These are phyloP conservation scores for Jacaranda mimosifolia DNA, from an alignment of 257 asterid genomes.

Conservation along the genomic window DNA sequence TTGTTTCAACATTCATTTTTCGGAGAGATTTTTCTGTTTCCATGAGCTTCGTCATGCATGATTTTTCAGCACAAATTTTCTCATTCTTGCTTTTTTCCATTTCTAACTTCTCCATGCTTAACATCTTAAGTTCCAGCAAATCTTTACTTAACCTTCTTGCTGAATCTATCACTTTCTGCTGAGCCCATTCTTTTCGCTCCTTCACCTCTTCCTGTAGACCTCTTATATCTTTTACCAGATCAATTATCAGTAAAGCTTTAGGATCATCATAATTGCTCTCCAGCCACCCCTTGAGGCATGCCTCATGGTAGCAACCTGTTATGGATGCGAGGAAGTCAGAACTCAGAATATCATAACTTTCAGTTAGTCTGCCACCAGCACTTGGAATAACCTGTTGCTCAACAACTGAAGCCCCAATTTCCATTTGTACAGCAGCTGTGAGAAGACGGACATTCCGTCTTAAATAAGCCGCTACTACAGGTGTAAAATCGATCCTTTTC, in stretches of 20 bases:
- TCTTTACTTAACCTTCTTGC: conserved; percentile 24
- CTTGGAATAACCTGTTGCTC: neutral
- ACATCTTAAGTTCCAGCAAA: conserved; percentile 30
- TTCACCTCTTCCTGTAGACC: conserved; percentile 28
- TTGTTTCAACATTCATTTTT: neutral
- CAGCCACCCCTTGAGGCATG: conserved; percentile 13
- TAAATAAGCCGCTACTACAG: neutral
- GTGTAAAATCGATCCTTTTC: conserved; percentile 8
- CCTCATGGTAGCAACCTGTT: conserved; percentile 11
- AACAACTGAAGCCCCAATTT: neutral
- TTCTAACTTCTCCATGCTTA: conserved; percentile 28
- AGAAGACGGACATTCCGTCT: neutral
- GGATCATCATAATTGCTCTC: conserved; percentile 30
- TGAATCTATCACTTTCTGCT: conserved; percentile 27
- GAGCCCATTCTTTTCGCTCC: conserved; percentile 33
- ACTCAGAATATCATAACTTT: conserved; percentile 12
- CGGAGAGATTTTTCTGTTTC: conserved; percentile 26
- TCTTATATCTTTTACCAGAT: conserved; percentile 21
- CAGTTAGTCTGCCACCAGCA: neutral
- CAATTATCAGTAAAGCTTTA: neutral
- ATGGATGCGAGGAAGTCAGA: conserved; percentile 17
- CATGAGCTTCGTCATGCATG: conserved; percentile 20
- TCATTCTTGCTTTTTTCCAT: neutral
- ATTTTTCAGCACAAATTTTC: neutral
- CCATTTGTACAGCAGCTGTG: neutral